Percentiles rank a stretch among this genome's conserved stretches.
These are phyloP conservation scores for Suhomyces bokatorum DNA, from an alignment of 1,139 yeast species.

Conservation along the genomic window DNA sequence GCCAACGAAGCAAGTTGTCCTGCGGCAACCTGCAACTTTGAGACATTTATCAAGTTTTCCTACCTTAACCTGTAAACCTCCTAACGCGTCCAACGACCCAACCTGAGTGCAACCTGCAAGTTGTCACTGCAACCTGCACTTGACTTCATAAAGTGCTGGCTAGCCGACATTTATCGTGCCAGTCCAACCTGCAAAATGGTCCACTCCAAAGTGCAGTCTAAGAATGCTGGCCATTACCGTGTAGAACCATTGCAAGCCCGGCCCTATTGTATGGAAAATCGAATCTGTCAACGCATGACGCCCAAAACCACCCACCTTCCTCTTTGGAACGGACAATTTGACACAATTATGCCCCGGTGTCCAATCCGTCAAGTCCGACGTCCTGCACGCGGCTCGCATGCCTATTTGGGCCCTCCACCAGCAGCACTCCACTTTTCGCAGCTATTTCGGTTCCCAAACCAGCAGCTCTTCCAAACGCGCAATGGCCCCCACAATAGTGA, in stretches of 20 bases:
- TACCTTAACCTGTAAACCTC: neutral
- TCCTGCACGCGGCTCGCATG: neutral
- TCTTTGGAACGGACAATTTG: too few relatives aligned
- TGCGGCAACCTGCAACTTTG: neutral
- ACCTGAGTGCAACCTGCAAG: neutral
- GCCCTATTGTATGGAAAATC: too few relatives aligned
- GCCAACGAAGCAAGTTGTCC: neutral
- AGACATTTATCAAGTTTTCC: neutral
- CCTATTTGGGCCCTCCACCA: constrained; percentile 9
- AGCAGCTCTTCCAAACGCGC: neutral
- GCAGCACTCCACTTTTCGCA: constrained; percentile 11
- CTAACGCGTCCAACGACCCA: too few relatives aligned
- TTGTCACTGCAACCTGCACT: neutral
- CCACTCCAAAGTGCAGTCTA: too few relatives aligned
- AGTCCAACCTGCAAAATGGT: too few relatives aligned
- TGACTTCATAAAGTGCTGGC: neutral
- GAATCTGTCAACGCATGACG: too few relatives aligned
- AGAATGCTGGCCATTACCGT: too few relatives aligned
- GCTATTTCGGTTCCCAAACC: constrained; percentile 5
- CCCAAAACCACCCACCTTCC: too few relatives aligned
- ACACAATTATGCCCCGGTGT: too few relatives aligned
- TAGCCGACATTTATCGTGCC: too few relatives aligned
- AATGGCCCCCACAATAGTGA: neutral
- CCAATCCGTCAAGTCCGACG: too few relatives aligned
- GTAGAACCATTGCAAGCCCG: too few relatives aligned